Evolutionary conservation across 208 protist genomes (phyloP), one percentile per base, ranked within the genome.

Genomic region (Angomonas ambiguus): DNA sequence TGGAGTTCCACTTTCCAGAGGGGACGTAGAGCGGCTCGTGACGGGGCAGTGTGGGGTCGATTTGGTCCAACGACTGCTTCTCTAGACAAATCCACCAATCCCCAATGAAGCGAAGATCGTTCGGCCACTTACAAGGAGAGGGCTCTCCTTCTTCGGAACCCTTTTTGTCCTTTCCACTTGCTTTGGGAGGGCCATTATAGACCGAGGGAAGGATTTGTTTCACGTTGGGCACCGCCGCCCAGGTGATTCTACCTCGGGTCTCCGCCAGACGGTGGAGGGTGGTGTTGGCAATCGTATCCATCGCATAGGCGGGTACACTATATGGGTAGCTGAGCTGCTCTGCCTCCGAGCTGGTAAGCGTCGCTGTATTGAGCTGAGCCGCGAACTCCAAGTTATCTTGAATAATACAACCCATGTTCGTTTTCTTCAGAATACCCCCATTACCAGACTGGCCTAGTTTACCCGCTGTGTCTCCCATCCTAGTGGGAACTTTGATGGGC

Each of bases 71-170:
- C 5, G 62, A 31, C 0, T 1, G 32, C n/a, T 74, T 35, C 55
- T 77, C 80, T 18, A 94, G 48, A 22, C 79, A 81, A 4, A 94
- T 48, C 88, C 88, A 94, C 81, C 85, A 92, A 45, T 80, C 74
- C 1, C 74, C 77, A 24, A 71, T 65, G 55, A 92, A 83, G 42
- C 88, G 85, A 49, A 91, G 67, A 48, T 92, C 88, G 8, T 75
- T 18, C 5, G 71, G 10, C 88, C 88, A 94, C 45, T 80, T 79
- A 1, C 66, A 65, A 1, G 59, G 67, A 2, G 20, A 6, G 0
- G 55, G 28, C 11, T 82, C 80, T 2, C 11, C 28, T 57, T 89
- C 83, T 82, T 80, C 87, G 2, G 27, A 24, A n/a, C n/a, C n/a
- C 16, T 83, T 76, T 18, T 24, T 13, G 11, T 22, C 30, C 20